These are phyloP conservation scores for Irpex sp. DNA, from an alignment of 1,284 basidiomycete species.

Conservation along the genomic window DNA sequence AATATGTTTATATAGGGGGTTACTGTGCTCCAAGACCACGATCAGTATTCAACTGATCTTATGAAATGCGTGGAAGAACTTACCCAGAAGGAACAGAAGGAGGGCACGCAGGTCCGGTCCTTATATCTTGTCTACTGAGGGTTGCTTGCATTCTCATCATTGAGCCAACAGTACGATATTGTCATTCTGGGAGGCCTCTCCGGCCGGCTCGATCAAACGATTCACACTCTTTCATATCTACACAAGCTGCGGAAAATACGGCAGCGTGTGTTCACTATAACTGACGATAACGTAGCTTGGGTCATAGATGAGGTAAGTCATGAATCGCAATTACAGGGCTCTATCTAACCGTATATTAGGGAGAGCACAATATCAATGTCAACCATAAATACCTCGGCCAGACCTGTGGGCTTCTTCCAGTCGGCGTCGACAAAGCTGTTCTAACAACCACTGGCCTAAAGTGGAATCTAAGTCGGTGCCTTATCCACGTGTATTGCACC, in stretches of 20 bases:
- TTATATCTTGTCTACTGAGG: background rate
- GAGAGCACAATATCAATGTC: conserved; percentile 75
- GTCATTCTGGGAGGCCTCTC: conserved; percentile 87
- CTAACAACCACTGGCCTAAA: conserved; percentile 82
- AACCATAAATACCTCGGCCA: conserved; percentile 75
- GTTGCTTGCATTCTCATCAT: background rate
- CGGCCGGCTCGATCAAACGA: conserved; percentile 91
- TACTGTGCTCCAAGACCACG: conserved; percentile 58
- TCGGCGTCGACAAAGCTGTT: conserved; percentile 75
- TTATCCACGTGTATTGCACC: background rate
- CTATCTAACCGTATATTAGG: conserved; percentile 40
- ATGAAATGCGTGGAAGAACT: conserved; percentile 85
- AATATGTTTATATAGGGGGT: conserved; percentile 53
- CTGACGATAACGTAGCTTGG: conserved; percentile 89
- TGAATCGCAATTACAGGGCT: background rate
- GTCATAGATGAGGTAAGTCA: conserved; percentile 70
- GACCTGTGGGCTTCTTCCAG: conserved; percentile 91
- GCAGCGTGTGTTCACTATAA: conserved; percentile 69
- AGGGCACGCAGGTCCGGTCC: conserved; percentile 33
- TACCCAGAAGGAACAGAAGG: conserved; percentile 44
- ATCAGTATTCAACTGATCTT: conserved; percentile 89
- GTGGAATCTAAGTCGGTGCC: conserved; percentile 81
- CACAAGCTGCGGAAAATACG: conserved; percentile 74
- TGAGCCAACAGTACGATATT: conserved; percentile 51
- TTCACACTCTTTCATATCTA: conserved; percentile 85